Base-by-base conservation (phyloP, 116 monocot genomes). In the Trichopus zeylanicus region DNA sequence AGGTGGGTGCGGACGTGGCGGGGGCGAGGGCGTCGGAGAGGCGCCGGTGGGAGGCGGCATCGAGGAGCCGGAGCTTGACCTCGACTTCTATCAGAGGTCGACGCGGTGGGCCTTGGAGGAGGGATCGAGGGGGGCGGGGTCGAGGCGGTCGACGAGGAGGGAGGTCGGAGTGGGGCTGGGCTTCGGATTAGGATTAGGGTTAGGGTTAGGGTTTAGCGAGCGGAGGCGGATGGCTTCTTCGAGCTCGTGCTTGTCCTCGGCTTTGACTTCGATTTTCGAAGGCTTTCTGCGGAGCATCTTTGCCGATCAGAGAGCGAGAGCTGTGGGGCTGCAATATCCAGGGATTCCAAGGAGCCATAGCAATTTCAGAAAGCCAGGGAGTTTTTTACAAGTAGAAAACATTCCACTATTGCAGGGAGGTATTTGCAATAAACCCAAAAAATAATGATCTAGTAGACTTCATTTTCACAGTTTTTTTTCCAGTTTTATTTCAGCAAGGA, bases 31-130 rank as follows among this genome's bases (percentile, higher is more conserved):
- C 70, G 47, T 82, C 75, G 59, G 87, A 76, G 55, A 97, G 73
- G 18, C 48, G 69, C 75, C 82, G 81, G 73, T 97, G 98, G 28
- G 98, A 87, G 10, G 69, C 58, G 51, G 98, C 72, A 66, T 78
- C 69, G 22, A 80, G 85, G 55, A 98, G 80, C 35, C 91, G 84
- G 59, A 91, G 80, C 75, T 98, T 98, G 51, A 98, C 80, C 79
- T 98, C 98, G 26, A 98, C 82, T 75, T 98, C 97, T 81, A 97
- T 90, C 15, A 24, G 59, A 75, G 61, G 47, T 24, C 31, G 39
- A 38, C 26, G 53, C 7, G 26, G 42, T 75, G 72, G 47, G 73
- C 42, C 47, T 79, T 81, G 67, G 81, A 60, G 57, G 75, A 48
- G 30, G 77, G 73, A 51, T 77, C 80, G 56, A 66, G 70, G 5